phyloP scores from a whole-genome alignment of 2,329 filamentous ascomycete species.

The Colletotrichum siamense region DNA sequence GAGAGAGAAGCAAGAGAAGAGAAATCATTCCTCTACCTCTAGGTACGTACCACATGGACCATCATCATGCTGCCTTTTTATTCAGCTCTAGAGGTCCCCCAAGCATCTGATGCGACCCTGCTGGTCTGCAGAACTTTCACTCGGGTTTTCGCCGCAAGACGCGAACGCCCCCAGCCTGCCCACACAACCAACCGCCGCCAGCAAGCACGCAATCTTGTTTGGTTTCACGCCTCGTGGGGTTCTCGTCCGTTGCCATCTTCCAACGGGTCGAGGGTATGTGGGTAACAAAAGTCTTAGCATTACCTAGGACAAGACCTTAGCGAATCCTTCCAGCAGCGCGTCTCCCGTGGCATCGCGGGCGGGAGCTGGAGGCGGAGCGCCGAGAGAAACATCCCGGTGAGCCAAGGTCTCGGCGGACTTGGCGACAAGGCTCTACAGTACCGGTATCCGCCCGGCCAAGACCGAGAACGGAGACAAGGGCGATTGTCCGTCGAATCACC shows the following conservation, averaged over 20 bases:
- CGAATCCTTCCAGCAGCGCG: not conserved
- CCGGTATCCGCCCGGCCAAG: slow-evolving; percentile 18
- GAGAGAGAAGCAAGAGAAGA: not conserved
- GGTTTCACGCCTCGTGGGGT: slow-evolving; percentile 5
- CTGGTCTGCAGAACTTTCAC: not conserved
- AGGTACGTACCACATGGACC: not conserved
- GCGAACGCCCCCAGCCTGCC: not conserved
- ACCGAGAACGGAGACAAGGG: not conserved
- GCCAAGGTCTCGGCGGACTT: slow-evolving; percentile 19
- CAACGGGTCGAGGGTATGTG: not conserved
- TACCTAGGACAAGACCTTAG: slow-evolving; percentile 22
- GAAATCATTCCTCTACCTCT: not conserved
- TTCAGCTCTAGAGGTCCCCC: not conserved
- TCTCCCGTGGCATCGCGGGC: not conserved
- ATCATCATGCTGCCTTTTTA: not conserved
- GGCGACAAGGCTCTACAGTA: not conserved
- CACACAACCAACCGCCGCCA: not conserved
- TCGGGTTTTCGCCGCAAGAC: not conserved
- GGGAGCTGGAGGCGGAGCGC: not conserved
- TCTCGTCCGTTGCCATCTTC: not conserved
- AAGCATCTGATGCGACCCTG: not conserved
- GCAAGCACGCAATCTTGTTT: slow-evolving; percentile 19
- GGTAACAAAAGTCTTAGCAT: slow-evolving; percentile 4
- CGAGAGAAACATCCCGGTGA: not conserved
- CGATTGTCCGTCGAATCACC: not conserved